Base-by-base conservation (phyloP, 345 rosid genomes). In the Eucalyptus leucophloia region DNA sequence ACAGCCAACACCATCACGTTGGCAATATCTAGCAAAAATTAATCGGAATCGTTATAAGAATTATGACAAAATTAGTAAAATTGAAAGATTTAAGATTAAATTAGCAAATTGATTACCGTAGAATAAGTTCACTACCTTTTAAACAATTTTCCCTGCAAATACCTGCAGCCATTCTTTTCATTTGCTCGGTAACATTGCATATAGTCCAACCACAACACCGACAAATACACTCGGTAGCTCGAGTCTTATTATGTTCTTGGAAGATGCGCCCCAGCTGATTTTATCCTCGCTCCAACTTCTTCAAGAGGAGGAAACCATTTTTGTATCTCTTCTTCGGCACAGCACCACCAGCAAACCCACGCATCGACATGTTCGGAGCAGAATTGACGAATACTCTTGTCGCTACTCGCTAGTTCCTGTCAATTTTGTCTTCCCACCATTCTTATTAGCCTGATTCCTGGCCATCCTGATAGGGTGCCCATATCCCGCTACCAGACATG, bases 1-100 rank as follows among this genome's bases (percentile, higher is more conserved):
- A 53, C 0, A 53, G 0, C n/a, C 24, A 19, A 53, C 58, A 53
- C 11, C 0, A 1, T 21, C 11, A 8, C 2, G 2, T 53, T 19
- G 26, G 26, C 58, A 53, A 53, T 53, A 53, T 19, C 11, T 53
- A 53, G 58, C 11, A 19, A 53, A 53, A 53, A 1, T 53, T 53
- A 53, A 26, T 53, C 0, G 10, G 11, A 53, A 19, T 53, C 5
- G 5, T 53, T 19, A 53, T 19, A 50, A 53, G 10, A 21, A 53
- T 53, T 53, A 53, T 53, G 9, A 53, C 4, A 53, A 53, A 53
- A 53, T 53, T 53, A 0, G 0, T 7, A 3, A 53, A 8, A 53
- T 53, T 53, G 0, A 53, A 53, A 53, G 4, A 21, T 53, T 53
- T 53, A 53, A 53, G 0, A 53, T 0, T 53, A 53, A 53, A 53